A percentile compares a stretch with the other conserved stretches of the same genome.
Conservation (phyloP, 139 green algal genomes). For the Chloropicon primus region DNA sequence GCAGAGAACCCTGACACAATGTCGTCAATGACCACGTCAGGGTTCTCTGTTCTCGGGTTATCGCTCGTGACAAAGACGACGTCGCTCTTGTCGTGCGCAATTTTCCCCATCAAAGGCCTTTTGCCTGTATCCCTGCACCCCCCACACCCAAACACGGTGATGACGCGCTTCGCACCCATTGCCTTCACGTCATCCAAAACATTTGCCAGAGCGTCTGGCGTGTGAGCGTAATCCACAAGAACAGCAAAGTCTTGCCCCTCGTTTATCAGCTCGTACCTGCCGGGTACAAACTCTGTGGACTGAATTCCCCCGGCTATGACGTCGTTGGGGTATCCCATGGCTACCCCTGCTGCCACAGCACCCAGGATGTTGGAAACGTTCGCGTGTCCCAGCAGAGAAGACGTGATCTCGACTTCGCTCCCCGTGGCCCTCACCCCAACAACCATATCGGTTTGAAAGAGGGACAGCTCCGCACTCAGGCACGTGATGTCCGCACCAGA, state of each 20-base stretch:
- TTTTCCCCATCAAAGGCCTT: conserved; percentile 58
- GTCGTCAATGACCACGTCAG: conserved; percentile 35
- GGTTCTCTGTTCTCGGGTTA: conserved; percentile 51
- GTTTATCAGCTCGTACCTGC: conserved; percentile 67
- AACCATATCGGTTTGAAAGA: conserved; percentile 26
- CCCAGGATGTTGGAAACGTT: conserved; percentile 87
- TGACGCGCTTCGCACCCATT: conserved; percentile 10
- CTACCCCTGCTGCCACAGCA: conserved; percentile 68
- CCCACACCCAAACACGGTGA: conserved; percentile 76
- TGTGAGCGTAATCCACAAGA: conserved; percentile 81
- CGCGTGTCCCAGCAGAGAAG: conserved; percentile 53
- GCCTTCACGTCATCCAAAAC: conserved; percentile 55
- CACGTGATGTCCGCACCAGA: background rate
- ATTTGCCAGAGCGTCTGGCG: conserved; percentile 40
- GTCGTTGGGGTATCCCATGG: conserved; percentile 43
- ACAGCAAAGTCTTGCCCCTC: conserved; percentile 78
- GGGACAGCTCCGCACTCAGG: background rate
- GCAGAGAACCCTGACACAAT: conserved; percentile 62
- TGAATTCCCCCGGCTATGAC: conserved; percentile 21
- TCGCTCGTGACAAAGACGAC: conserved; percentile 89
- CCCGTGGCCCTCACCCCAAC: conserved; percentile 10
- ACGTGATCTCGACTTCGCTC: conserved; percentile 44
- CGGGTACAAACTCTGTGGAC: conserved; percentile 41
- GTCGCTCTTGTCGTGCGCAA: conserved; percentile 69
- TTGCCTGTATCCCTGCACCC: conserved; percentile 43